These are phyloP conservation scores for Halophytophthora batemanensis DNA, from an alignment of 352 stramenopile genomes.

Conservation along the genomic window DNA sequence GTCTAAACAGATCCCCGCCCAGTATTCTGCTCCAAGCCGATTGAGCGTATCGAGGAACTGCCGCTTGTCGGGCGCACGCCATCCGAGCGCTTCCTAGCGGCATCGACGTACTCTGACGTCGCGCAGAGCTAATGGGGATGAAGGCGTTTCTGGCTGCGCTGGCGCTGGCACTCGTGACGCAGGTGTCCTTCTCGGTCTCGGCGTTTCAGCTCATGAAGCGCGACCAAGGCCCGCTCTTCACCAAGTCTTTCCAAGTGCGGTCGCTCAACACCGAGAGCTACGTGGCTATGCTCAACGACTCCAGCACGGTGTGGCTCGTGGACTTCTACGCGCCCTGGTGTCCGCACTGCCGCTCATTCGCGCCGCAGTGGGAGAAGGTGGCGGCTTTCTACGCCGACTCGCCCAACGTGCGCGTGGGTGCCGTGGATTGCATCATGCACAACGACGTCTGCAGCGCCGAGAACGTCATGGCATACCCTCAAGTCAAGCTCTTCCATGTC, in stretches of 20 bases:
- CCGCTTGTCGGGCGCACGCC: too few relatives aligned
- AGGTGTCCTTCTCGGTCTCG: slow-evolving; percentile 8
- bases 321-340: slow-evolving; percentile 88
- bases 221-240: slow-evolving; percentile 60
- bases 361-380: slow-evolving; percentile 68
- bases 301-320: slow-evolving; percentile 65
- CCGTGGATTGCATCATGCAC: slow-evolving; percentile 73
- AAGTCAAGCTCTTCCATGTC: slow-evolving; percentile 73
- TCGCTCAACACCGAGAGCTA: slow-evolving; percentile 37
- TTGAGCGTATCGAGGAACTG: not conserved
- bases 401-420: slow-evolving; percentile 56
- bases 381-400: slow-evolving; percentile 62
- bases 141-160: slow-evolving; percentile 6
- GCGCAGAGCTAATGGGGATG: not conserved
- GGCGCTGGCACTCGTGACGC: slow-evolving; percentile 6
- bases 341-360: slow-evolving; percentile 76
- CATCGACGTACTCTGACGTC: too few relatives aligned
- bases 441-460: slow-evolving; percentile 57
- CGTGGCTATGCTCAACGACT: slow-evolving; percentile 43
- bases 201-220: slow-evolving; percentile 28
- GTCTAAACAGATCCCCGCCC: not conserved
- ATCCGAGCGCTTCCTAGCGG: too few relatives aligned
- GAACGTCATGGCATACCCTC: slow-evolving; percentile 59
- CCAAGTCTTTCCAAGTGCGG: slow-evolving; percentile 62
- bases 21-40: not conserved